Percentiles rank a stretch among this genome's conserved stretches.
Conservation (phyloP, 2,329 filamentous ascomycete species). For the Colletotrichum lini region DNA sequence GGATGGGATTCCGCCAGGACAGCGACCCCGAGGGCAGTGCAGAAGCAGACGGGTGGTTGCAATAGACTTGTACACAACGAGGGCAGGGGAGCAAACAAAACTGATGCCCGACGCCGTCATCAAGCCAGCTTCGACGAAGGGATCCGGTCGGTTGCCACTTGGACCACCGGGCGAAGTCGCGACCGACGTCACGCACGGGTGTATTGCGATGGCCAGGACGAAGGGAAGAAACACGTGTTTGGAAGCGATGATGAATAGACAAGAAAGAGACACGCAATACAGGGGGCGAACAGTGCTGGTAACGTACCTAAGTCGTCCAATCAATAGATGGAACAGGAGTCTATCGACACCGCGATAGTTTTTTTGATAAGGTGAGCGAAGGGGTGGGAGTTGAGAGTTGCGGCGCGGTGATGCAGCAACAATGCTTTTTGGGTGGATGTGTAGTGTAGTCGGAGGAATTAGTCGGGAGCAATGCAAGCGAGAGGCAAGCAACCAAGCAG, state of each 20-base stretch:
- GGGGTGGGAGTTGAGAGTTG: neutral
- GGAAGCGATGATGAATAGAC: neutral
- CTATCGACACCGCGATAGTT: slow-evolving; percentile 29
- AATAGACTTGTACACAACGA: neutral
- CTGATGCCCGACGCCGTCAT: neutral
- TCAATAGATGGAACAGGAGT: neutral
- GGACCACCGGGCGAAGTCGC: slow-evolving; percentile 3
- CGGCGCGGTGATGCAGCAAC: slow-evolving; percentile 23
- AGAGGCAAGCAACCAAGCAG: slow-evolving; percentile 2
- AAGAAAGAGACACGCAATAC: neutral
- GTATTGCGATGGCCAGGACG: neutral
- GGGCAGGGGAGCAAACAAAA: neutral
- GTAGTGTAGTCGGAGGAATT: slow-evolving; percentile 2
- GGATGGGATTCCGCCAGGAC: neutral
- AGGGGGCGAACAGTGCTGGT: neutral
- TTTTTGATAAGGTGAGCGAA: neutral
- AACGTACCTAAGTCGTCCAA: slow-evolving; percentile 37
- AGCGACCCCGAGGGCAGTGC: neutral
- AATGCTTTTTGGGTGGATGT: slow-evolving; percentile 12
- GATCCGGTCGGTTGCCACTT: neutral
- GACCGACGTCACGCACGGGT: slow-evolving; percentile 32
- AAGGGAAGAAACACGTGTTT: slow-evolving; percentile 17
- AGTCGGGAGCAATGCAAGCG: slow-evolving; percentile 22
- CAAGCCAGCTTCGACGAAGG: neutral
- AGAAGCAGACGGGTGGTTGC: neutral